phyloP scores from a whole-genome alignment of 2,329 filamentous ascomycete genomes.

The Fusarium bactridioides region DNA sequence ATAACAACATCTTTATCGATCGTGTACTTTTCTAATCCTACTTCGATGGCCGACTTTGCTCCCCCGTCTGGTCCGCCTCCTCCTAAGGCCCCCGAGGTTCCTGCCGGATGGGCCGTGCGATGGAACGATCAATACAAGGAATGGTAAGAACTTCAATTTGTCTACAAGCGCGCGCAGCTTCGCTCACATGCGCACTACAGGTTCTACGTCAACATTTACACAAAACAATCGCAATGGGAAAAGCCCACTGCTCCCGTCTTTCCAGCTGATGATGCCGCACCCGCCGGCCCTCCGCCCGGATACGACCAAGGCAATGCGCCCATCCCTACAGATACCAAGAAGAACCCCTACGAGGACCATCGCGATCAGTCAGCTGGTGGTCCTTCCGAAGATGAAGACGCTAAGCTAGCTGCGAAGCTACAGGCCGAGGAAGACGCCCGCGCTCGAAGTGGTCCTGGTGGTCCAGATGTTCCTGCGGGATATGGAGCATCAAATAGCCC shows the following conservation, averaged over 20 bases:
- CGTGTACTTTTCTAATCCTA: neutral
- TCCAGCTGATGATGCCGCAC: constrained; percentile 52
- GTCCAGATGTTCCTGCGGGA: constrained; percentile 46
- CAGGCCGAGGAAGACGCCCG: constrained; percentile 85
- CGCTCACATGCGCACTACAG: constrained; percentile 50
- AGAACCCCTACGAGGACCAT: constrained; percentile 71
- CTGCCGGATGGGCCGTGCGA: constrained; percentile 78
- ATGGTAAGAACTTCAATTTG: constrained; percentile 62
- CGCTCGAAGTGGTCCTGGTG: constrained; percentile 47
- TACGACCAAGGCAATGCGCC: constrained; percentile 61
- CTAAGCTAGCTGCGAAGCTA: constrained; percentile 75
- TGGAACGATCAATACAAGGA: constrained; percentile 90
- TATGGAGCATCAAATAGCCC: constrained; percentile 43
- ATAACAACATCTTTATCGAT: neutral
- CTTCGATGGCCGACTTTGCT: constrained; percentile 61
- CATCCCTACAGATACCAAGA: constrained; percentile 65
- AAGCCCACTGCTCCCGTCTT: constrained; percentile 75
- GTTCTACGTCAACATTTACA: constrained; percentile 92
- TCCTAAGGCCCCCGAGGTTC: constrained; percentile 68
- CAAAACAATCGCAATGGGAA: constrained; percentile 91
- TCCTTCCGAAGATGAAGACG: constrained; percentile 67
- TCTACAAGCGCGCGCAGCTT: neutral
- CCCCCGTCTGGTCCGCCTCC: constrained; percentile 64
- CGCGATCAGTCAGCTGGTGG: constrained; percentile 45
- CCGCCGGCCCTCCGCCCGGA: constrained; percentile 71